Evolutionary conservation across 805 yeast species (phyloP), one percentile per base, ranked within the genome.

Genomic region (Pichia rugopelliculosa): DNA sequence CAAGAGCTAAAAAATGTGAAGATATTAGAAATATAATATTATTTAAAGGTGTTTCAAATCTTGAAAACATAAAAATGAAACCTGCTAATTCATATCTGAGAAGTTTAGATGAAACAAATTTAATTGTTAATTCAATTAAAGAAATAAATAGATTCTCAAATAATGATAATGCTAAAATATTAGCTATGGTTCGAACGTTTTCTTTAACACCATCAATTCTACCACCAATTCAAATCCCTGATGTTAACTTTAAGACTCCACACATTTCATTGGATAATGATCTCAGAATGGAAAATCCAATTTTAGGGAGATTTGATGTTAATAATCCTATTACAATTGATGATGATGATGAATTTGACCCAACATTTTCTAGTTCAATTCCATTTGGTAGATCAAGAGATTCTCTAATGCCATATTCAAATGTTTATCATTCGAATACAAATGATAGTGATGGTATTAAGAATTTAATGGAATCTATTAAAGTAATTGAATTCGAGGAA

Each of bases 401-500:
- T n/a, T 15, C 34, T 24, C 21, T 39, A 27, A 37, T 46, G 42
- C 49, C 49, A n/a, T 36, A 36, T 34, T 47, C 50, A 30, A 47
- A 47, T 27, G 36, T 47, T 22, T 46, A 46, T 37, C 33, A 17
- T n/a, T n/a, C 39, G 4, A 17, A 39, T 39, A 13, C 39, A 6
- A 50, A 51, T 42, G 66, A 61, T 27, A 54, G 53, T n/a, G 54
- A 54, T 21, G 59, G 56, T 46, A 50, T 61, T 41, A 47, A 49
- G 26, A 37, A 42, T 17, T 49, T 55, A n/a, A 52, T 55, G 57
- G 48, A 52, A 45, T 76, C 75, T 45, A 78, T 83, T 30, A 65
- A 68, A 50, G 75, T 78, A 0, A 81, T 74, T 47, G 80, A 75
- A 42, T 71, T 65, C 2, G 64, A 58, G 25, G 74, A 70, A 26